Percentiles rank a stretch among this genome's conserved stretches.
phyloP scores from a whole-genome alignment of 495 filamentous ascomycete genomes.

The Hyaloscypha hepaticicola region DNA sequence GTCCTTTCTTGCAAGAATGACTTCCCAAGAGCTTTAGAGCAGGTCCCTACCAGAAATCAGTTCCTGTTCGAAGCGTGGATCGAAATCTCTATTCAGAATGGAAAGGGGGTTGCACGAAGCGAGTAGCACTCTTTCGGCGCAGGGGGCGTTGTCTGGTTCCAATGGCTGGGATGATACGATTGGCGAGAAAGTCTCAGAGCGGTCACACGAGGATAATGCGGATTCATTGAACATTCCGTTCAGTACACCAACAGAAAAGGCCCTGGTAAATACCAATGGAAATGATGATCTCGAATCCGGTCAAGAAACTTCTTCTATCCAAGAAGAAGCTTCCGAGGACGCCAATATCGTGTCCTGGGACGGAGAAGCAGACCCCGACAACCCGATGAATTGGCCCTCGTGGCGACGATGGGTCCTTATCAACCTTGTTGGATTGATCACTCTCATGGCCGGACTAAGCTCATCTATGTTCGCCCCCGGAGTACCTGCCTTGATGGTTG shows the following conservation, averaged over 20 bases:
- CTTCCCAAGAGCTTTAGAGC: not conserved
- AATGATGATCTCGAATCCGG: not conserved
- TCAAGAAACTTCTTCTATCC: not conserved
- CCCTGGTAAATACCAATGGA: not conserved
- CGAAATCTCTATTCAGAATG: not conserved
- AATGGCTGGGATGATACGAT: not conserved
- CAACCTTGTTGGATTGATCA: constrained; percentile 52
- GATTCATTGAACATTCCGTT: not conserved
- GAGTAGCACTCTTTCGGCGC: not conserved
- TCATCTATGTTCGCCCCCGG: constrained; percentile 40
- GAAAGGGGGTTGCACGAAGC: not conserved
- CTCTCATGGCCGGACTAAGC: constrained; percentile 51
- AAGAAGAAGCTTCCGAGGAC: constrained; percentile 12
- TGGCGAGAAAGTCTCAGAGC: not conserved
- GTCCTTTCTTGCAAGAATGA: not conserved
- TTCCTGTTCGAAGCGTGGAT: not conserved
- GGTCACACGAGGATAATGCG: not conserved
- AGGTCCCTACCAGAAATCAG: not conserved
- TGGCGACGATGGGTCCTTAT: constrained; percentile 44
- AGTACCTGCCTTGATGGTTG: constrained; percentile 52
- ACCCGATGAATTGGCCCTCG: constrained; percentile 43
- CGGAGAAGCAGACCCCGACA: constrained; percentile 40
- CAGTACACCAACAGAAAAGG: not conserved
- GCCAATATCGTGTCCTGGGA: constrained; percentile 58
- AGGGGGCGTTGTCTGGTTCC: not conserved